Percentiles rank a stretch among this genome's conserved stretches.
Conservation (phyloP, 176 grass and related monocot genomes). For the Pontederia paniculata region DNA sequence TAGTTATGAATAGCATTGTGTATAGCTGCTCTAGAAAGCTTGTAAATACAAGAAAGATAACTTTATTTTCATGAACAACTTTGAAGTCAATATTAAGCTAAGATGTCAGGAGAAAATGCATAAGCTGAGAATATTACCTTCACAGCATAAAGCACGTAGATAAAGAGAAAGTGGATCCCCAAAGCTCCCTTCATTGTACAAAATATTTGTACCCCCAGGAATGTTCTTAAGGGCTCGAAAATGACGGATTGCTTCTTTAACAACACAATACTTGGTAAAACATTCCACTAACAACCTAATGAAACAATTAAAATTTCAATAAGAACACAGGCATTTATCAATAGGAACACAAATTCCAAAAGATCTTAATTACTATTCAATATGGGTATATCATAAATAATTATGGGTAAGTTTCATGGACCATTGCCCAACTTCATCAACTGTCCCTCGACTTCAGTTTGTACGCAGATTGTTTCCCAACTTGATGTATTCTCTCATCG, state of each 20-base stretch:
- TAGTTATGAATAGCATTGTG: too few relatives aligned
- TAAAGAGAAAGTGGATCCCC: conserved; percentile 96
- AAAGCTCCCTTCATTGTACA: conserved; percentile 80
- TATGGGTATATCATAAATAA: too few relatives aligned
- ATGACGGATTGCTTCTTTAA: conserved; percentile 95
- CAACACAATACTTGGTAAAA: conserved; percentile 89
- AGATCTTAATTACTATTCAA: too few relatives aligned
- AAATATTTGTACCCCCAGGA: conserved; percentile 61
- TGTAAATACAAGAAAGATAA: too few relatives aligned
- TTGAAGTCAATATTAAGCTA: not conserved
- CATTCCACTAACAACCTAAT: conserved; percentile 86
- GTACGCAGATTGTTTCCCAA: too few relatives aligned
- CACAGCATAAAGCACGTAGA: conserved; percentile 72
- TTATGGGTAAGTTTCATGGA: too few relatives aligned
- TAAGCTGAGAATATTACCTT: conserved; percentile 41
- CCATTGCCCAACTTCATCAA: too few relatives aligned
- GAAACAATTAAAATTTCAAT: conserved; percentile 15
- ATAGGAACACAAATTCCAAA: not conserved
- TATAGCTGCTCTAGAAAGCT: too few relatives aligned
- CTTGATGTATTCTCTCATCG: too few relatives aligned
- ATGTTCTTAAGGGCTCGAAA: conserved; percentile 83
- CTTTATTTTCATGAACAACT: not conserved
- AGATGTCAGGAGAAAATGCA: conserved; percentile 4
- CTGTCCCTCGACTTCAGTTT: too few relatives aligned
- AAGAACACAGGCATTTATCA: conserved; percentile 2